These are phyloP conservation scores for Forsythia viridissima DNA, from an alignment of 257 asterid genomes.

Conservation along the genomic window DNA sequence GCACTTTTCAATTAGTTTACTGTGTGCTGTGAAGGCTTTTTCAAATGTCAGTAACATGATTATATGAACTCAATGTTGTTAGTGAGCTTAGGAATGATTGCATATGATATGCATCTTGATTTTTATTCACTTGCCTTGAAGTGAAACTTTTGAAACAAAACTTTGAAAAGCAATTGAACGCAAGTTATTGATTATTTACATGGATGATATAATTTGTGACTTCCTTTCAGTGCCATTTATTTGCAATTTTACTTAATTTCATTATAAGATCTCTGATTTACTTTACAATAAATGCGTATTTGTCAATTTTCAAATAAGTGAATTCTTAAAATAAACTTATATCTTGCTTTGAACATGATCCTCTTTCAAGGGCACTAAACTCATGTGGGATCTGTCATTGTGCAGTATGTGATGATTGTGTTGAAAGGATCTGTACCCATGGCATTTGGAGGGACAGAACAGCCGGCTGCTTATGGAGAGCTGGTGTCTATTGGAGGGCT, in stretches of 20 bases:
- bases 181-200: not conserved
- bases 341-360: not conserved
- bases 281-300: not conserved
- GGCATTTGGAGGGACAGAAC: constrained; percentile 91
- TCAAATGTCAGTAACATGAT: not conserved
- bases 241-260: not conserved
- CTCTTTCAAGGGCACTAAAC: constrained; percentile 5
- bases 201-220: not conserved
- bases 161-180: not conserved
- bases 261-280: not conserved
- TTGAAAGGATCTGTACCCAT: constrained; percentile 93
- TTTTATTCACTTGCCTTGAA: not conserved
- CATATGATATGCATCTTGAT: not conserved
- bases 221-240: not conserved
- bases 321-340: not conserved
- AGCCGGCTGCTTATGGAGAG: constrained; percentile 90
- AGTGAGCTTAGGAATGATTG: not conserved
- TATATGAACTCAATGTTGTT: not conserved
- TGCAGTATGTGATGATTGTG: constrained; percentile 93
- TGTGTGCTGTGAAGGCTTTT: not conserved
- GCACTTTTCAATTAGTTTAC: not conserved
- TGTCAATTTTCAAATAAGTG: not conserved
- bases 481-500: constrained; percentile 84
- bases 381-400: not conserved
- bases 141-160: not conserved